Evolutionary conservation across 441 rosid species (phyloP).

Genomic region (Mallotus repandus): DNA sequence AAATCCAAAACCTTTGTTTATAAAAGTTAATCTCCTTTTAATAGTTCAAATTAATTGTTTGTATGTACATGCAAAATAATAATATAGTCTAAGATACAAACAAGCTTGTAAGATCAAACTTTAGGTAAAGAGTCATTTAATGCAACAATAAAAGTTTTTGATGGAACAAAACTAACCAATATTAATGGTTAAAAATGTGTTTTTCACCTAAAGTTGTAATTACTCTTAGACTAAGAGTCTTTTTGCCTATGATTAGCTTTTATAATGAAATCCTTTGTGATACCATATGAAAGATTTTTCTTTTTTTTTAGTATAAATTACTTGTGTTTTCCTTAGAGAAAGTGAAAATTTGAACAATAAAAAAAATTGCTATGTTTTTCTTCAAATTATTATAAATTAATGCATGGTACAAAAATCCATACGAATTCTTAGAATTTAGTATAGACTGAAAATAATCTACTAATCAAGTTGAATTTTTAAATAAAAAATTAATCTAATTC

Average conservation of each 20-base stretch:
- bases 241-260: not conserved
- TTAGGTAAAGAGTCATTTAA: conserved; percentile 13
- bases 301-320: no score
- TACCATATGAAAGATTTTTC: no score
- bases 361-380: no score
- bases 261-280: not conserved
- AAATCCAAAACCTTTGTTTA: not conserved
- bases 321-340: no score
- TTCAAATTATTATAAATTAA: no score
- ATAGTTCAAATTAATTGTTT: no score
- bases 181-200: not conserved
- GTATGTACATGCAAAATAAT: not conserved
- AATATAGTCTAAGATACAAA: not conserved
- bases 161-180: not conserved
- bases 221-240: not conserved
- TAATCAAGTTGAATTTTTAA: no score
- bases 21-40: not conserved
- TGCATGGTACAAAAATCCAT: no score
- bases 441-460: no score
- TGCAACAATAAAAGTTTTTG: not conserved
- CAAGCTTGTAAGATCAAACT: not conserved
- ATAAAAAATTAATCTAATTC: no score
- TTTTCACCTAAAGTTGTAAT: not conserved
- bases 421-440: no score
- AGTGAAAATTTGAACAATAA: no score